Conservation (phyloP, 495 filamentous ascomycete genomes). For the Ramalina peruviana region DNA sequence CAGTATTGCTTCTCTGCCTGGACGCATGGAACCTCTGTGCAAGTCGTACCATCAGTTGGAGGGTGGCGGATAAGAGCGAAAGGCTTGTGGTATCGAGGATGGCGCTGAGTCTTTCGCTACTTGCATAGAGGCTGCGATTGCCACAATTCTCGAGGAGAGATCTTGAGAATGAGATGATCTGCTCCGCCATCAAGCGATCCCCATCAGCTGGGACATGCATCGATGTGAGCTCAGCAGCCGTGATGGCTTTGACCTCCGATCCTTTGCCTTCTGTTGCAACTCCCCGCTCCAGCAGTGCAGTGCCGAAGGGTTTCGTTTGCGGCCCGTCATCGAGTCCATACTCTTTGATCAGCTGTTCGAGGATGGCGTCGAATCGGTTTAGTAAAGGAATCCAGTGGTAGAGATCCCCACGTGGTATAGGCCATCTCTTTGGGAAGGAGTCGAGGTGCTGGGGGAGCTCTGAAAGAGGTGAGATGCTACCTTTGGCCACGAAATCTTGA, state of each 20-base stretch:
- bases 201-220: slow-evolving; percentile 56
- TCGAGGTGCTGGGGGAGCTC: slow-evolving; percentile 63
- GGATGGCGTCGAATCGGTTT: slow-evolving; percentile 82
- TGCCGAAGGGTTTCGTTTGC: slow-evolving; percentile 59
- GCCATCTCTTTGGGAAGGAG: slow-evolving; percentile 78
- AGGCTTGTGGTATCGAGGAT: slow-evolving; percentile 78
- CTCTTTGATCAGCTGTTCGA: slow-evolving; percentile 65
- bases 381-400: slow-evolving; percentile 97
- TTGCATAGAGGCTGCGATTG: slow-evolving; percentile 90
- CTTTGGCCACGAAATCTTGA: slow-evolving; percentile 56
- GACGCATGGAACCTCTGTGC: slow-evolving; percentile 87
- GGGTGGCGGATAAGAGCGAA: slow-evolving; percentile 55
- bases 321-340: slow-evolving; percentile 73
- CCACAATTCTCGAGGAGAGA: slow-evolving; percentile 88
- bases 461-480: slow-evolving; percentile 53
- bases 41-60: slow-evolving; percentile 66
- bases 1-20: slow-evolving; percentile 48
- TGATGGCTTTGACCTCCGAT: slow-evolving; percentile 20
- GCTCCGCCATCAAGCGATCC: slow-evolving; percentile 64
- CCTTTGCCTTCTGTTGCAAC: slow-evolving; percentile 27
- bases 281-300: slow-evolving; percentile 45
- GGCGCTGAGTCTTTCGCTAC: slow-evolving; percentile 74
- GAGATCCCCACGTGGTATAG: slow-evolving; percentile 89
- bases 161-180: slow-evolving; percentile 68
- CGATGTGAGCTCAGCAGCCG: slow-evolving; percentile 34